Percentiles rank a stretch among this genome's conserved stretches.
Evolutionary conservation across 805 yeast species (phyloP).

Genomic region (Hanseniaspora meyeri): DNA sequence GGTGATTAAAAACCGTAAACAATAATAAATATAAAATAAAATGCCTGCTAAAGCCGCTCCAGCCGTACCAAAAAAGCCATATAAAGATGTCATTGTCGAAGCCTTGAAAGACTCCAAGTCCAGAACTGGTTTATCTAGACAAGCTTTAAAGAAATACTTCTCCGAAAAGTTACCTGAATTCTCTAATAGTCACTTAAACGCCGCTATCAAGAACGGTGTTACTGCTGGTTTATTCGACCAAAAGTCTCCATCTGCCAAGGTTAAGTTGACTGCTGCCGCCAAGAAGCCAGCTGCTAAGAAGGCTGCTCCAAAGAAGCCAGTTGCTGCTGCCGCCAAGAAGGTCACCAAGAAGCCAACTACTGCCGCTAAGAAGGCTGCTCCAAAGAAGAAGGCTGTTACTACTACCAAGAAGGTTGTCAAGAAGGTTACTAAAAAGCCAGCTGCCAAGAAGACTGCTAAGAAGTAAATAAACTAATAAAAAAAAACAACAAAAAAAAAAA

Average conservation of each 20-base stretch:
- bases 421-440: slow-evolving; percentile 14
- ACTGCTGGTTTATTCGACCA: slow-evolving; percentile 62
- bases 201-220: slow-evolving; percentile 72
- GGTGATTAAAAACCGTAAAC: neutral
- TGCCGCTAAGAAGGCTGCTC: slow-evolving; percentile 11
- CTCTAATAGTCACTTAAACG: slow-evolving; percentile 17
- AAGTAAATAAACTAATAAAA: neutral
- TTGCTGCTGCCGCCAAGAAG: slow-evolving; percentile 12
- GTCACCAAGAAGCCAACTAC: slow-evolving; percentile 4
- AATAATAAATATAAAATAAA: neutral
- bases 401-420: slow-evolving; percentile 14
- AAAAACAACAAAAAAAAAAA: neutral
- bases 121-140: slow-evolving; percentile 75
- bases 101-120: slow-evolving; percentile 63
- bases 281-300: slow-evolving; percentile 22
- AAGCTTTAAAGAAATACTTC: slow-evolving; percentile 75
- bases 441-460: slow-evolving; percentile 16
- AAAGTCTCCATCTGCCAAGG: slow-evolving; percentile 81
- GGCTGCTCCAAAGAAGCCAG: slow-evolving; percentile 7
- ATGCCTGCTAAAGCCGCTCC: slow-evolving; percentile 14
- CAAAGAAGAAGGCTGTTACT: slow-evolving; percentile 15
- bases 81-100: slow-evolving; percentile 31
- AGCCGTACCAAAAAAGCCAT: slow-evolving; percentile 13
- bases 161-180: slow-evolving; percentile 37
- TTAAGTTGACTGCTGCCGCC: slow-evolving; percentile 39